These are phyloP conservation scores for Salvia rosmarinus DNA, from an alignment of 257 asterid genomes.

Conservation along the genomic window DNA sequence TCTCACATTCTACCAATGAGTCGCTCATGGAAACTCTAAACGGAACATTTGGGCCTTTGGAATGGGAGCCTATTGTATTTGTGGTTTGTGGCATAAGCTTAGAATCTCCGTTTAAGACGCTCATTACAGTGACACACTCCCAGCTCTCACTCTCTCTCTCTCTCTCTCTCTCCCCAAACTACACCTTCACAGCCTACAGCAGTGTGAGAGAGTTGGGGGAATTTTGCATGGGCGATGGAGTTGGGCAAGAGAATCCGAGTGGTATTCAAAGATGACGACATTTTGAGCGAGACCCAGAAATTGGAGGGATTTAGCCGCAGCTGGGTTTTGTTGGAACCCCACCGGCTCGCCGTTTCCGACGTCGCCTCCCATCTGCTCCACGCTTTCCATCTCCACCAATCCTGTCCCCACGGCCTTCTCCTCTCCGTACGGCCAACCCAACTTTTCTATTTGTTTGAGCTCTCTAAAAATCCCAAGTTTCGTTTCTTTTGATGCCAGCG, in stretches of 20 bases:
- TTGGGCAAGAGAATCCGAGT: conserved; percentile 66
- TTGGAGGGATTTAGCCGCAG: conserved; percentile 62
- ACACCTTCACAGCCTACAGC: neutral
- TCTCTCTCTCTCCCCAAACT: neutral
- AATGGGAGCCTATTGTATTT: no score
- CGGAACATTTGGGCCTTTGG: no score
- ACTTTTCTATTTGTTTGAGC: neutral
- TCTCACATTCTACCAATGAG: no score
- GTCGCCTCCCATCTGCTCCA: conserved; percentile 59
- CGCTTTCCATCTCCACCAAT: conserved; percentile 65
- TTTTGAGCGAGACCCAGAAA: conserved; percentile 66
- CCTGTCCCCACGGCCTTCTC: conserved; percentile 85
- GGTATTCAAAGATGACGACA: conserved; percentile 60
- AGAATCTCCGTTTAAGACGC: no score
- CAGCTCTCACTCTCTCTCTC: neutral
- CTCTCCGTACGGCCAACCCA: conserved; percentile 56
- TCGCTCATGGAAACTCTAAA: no score
- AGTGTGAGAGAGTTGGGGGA: conserved; percentile 26
- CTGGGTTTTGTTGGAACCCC: conserved; percentile 76
- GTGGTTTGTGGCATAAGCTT: no score
- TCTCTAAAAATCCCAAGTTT: neutral
- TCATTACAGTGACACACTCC: no score
- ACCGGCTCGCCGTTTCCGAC: conserved; percentile 60
- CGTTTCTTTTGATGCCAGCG: neutral
- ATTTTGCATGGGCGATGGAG: conserved; percentile 65